Evolutionary conservation across 768 basidiomycete species (phyloP).

Genomic region (Bullera alba): DNA sequence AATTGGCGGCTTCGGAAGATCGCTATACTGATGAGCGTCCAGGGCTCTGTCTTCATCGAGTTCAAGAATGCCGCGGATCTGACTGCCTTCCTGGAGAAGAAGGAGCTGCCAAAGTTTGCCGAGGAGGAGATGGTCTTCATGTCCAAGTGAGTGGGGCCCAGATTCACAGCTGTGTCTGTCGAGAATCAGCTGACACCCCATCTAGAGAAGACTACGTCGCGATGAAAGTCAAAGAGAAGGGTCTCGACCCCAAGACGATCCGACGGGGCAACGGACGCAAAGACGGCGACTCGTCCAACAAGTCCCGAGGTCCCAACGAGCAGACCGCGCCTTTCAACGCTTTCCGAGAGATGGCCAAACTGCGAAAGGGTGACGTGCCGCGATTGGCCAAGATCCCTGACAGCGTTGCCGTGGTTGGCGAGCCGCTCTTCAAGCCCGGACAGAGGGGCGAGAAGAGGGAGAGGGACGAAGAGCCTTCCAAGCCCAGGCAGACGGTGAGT

Average conservation of each 20-base stretch:
- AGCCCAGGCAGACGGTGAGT: slow-evolving; percentile 14
- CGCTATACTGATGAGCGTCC: slow-evolving; percentile 2
- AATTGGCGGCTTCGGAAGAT: not conserved
- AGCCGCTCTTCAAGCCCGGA: slow-evolving; percentile 10
- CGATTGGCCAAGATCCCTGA: slow-evolving; percentile 29
- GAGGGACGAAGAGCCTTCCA: slow-evolving; percentile 26
- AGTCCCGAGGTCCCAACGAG: not conserved
- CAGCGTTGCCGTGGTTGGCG: slow-evolving; percentile 24
- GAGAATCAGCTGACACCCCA: not conserved
- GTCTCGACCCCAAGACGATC: slow-evolving; percentile 49
- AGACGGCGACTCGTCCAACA: not conserved
- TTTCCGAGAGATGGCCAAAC: slow-evolving; percentile 43
- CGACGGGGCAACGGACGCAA: not conserved
- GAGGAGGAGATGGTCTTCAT: slow-evolving; percentile 71
- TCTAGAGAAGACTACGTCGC: slow-evolving; percentile 75
- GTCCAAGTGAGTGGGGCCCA: slow-evolving; percentile 62
- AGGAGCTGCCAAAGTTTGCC: slow-evolving; percentile 65
- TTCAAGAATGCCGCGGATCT: slow-evolving; percentile 65
- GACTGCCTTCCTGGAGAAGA: slow-evolving; percentile 68
- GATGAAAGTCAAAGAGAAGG: slow-evolving; percentile 95
- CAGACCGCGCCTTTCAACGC: slow-evolving; percentile 45
- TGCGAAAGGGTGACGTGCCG: slow-evolving; percentile 26
- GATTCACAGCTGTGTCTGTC: too few species aligned
- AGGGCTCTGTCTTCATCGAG: slow-evolving; percentile 92
- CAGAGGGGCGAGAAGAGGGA: slow-evolving; percentile 16